Conservation (phyloP, 768 basidiomycete genomes). For the Leccinum rimulosum region DNA sequence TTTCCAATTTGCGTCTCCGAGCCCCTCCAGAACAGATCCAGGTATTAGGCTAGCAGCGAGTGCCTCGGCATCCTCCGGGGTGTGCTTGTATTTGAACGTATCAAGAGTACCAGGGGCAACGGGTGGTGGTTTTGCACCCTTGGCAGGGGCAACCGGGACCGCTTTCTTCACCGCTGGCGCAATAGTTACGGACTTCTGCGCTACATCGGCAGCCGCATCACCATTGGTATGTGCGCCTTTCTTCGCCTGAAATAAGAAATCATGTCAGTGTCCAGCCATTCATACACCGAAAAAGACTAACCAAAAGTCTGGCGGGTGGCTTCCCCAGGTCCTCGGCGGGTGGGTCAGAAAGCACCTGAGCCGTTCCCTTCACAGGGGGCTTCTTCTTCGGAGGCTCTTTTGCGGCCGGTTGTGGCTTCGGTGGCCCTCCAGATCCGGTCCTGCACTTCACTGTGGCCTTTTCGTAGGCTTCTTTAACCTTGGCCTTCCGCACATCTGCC, state of each 20-base stretch:
- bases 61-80: constrained; percentile 87
- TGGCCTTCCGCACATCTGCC: constrained; percentile 82
- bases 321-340: constrained; percentile 36
- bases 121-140: constrained; percentile 48
- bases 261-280: constrained; percentile 2
- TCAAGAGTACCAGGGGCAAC: constrained; percentile 61
- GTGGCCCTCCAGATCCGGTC: constrained; percentile 52
- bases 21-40: constrained; percentile 59
- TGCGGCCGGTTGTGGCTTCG: constrained; percentile 35
- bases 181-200: constrained; percentile 21
- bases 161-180: constrained; percentile 44
- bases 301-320: constrained; percentile 47
- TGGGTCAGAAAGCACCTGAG: constrained; percentile 14
- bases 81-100: constrained; percentile 87
- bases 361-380: constrained; percentile 31
- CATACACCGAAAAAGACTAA: constrained; percentile 16
- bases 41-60: constrained; percentile 76
- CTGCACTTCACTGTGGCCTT: constrained; percentile 92
- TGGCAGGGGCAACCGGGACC: constrained; percentile 37
- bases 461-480: constrained; percentile 92
- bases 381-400: constrained; percentile 39
- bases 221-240: constrained; percentile 44
- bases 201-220: constrained; percentile 16
- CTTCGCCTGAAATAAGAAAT: constrained; percentile 42
- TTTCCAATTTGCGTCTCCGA: constrained; percentile 95